Base-by-base conservation (phyloP, 192 early-diverging fungal species). In the Linnemannia elongata region DNA sequence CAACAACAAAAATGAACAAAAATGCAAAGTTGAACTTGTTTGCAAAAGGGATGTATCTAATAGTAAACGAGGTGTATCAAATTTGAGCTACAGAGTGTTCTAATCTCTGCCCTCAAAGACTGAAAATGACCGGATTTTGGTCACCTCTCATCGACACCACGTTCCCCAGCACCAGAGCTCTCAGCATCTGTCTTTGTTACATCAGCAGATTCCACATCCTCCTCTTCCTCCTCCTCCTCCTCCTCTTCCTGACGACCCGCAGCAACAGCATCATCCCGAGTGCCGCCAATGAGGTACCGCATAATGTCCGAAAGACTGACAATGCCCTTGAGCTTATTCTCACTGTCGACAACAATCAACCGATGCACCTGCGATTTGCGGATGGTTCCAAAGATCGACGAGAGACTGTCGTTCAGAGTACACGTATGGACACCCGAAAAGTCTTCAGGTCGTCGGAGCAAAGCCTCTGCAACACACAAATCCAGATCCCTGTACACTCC, bases 391-490 rank as follows among this genome's bases (percentile, higher is more conserved):
- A 99, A 92, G 47, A 99, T 94, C 0, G 97, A 96, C 30, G 94
- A 93, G 47, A 99, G 92, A 60, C 96, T 98, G 91, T 98, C 97
- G 60, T 89, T 93, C 77, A 95, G 78, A 6, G 94, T 95, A 88
- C 98, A 99, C 7, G 97, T 96, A 82, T 99, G 97, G 22, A 99
- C 97, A 5, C 97, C 98, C 22, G 96, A 93, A 78, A 97, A 98
- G 82, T 98, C 96, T 22, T 96, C 94, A n/a, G 97, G 93, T 79
- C 98, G 89, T 49, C 93, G 91, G 22, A 94, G 88, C 55, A 99
- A 81, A 18, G 97, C 97, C 79, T 98, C 95, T 39, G 93, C 94
- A 13, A 99, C 95, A 13, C 96, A 96, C 49, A 97, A 94, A 82
- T 96, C 94, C 69, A 98, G 91, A 79, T 98, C 94, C 69, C 93